Evolutionary conservation across 495 filamentous ascomycete genomes (phyloP).

Genomic region (Podospora anserina): DNA sequence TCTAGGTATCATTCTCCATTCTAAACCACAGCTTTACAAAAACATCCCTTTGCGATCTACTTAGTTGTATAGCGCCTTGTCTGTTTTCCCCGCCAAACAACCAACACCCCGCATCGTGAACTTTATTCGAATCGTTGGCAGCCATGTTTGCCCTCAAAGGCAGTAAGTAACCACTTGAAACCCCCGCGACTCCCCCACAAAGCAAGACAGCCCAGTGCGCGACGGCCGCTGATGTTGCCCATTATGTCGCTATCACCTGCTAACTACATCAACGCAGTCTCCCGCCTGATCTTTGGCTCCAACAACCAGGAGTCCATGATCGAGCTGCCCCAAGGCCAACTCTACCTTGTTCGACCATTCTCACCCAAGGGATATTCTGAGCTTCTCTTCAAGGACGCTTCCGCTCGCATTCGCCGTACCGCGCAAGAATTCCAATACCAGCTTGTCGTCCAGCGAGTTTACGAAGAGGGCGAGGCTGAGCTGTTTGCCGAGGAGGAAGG

Average conservation of each 20-base stretch:
- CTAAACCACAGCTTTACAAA: background rate
- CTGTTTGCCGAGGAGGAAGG: conserved; percentile 76
- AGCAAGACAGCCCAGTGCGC: background rate
- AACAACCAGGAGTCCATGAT: conserved; percentile 89
- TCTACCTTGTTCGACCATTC: conserved; percentile 91
- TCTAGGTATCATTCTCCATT: background rate
- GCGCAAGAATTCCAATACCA: conserved; percentile 96
- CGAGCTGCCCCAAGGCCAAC: conserved; percentile 89
- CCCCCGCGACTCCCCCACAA: background rate
- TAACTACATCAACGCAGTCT: conserved; percentile 54
- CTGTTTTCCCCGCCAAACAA: background rate
- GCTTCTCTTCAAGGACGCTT: conserved; percentile 97
- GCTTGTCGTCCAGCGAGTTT: conserved; percentile 90
- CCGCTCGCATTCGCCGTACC: conserved; percentile 84
- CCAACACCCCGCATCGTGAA: background rate
- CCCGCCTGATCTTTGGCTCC: conserved; percentile 88
- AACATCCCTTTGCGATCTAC: background rate
- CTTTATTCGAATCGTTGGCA: background rate
- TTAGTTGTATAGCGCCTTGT: background rate
- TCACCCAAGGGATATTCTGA: conserved; percentile 97
- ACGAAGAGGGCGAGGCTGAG: conserved; percentile 95
- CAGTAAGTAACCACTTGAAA: conserved; percentile 24
- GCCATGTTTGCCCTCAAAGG: conserved; percentile 39
- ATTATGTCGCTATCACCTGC: background rate
- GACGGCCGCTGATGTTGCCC: background rate